Conservation (phyloP, 257 asterid species). For the Nicotiana tomentosiformis region DNA sequence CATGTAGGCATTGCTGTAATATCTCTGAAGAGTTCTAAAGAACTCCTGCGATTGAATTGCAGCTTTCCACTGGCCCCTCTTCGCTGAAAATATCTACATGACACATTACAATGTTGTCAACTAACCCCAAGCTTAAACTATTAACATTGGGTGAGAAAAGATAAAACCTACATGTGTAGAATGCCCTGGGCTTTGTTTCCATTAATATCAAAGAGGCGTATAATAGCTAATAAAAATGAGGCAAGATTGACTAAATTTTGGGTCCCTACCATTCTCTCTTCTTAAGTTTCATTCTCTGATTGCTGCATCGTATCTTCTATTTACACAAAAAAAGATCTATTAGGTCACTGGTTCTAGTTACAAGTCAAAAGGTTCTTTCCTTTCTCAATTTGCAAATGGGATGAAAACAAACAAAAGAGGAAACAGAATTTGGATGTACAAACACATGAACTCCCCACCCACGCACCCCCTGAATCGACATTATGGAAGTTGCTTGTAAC, state of each 20-base stretch:
- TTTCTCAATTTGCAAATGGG: not conserved
- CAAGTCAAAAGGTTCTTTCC: not conserved
- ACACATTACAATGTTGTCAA: conserved; percentile 11
- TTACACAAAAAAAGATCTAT: not conserved
- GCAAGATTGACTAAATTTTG: not conserved
- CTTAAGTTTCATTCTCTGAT: conserved; percentile 1
- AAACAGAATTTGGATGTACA: not conserved
- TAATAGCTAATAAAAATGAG: not conserved
- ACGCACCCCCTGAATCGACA: not conserved
- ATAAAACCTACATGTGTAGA: not conserved
- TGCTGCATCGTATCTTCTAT: not conserved
- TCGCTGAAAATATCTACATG: conserved; percentile 76
- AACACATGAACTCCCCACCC: not conserved
- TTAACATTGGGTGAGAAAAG: conserved; percentile 9
- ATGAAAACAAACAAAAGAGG: not conserved
- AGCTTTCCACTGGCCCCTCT: conserved; percentile 99
- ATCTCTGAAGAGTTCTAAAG: conserved; percentile 91
- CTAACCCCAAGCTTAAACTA: not conserved
- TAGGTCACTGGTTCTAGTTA: not conserved
- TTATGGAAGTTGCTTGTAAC: not conserved
- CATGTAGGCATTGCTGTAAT: conserved; percentile 92
- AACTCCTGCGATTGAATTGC: conserved; percentile 97
- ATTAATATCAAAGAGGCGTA: not conserved
- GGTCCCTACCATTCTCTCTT: conserved; percentile 4
- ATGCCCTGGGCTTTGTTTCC: not conserved